Conservation (phyloP, 2,329 filamentous ascomycete species). For the Aspergillus awamori region DNA sequence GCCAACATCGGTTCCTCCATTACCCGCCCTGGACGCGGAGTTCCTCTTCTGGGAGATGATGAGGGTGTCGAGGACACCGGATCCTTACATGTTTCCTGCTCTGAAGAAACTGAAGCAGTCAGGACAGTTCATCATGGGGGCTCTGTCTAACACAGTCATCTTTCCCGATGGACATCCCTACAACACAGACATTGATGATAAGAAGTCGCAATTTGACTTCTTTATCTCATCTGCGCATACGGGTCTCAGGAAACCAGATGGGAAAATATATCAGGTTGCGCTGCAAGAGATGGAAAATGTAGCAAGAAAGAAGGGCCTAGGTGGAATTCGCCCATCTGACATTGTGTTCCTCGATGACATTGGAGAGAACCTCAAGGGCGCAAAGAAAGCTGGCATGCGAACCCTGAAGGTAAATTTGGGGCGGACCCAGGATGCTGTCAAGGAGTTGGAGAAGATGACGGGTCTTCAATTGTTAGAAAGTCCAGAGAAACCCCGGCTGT, state of each 20-base stretch:
- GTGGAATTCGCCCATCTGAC: constrained; percentile 63
- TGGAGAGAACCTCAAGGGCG: constrained; percentile 86
- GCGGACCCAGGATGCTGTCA: constrained; percentile 76
- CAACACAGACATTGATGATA: constrained; percentile 60
- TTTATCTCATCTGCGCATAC: constrained; percentile 86
- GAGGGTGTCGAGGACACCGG: constrained; percentile 66
- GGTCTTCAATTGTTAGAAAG: constrained; percentile 58
- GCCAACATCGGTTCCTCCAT: constrained; percentile 54
- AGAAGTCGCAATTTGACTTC: constrained; percentile 75
- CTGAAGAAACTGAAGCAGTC: constrained; percentile 68
- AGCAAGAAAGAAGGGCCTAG: constrained; percentile 60
- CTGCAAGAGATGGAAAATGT: constrained; percentile 67
- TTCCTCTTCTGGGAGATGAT: constrained; percentile 93
- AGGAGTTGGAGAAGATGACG: constrained; percentile 74
- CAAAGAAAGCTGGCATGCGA: constrained; percentile 70
- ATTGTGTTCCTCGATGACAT: constrained; percentile 92
- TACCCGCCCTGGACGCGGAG: constrained; percentile 75
- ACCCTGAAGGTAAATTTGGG: constrained; percentile 87
- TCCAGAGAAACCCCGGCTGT: constrained; percentile 42
- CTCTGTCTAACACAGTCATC: constrained; percentile 85
- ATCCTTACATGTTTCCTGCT: constrained; percentile 88
- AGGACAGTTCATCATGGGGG: constrained; percentile 72
- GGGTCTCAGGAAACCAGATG: constrained; percentile 84
- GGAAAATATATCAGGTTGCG: constrained; percentile 76
- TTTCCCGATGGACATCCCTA: constrained; percentile 77